phyloP scores from a whole-genome alignment of 768 basidiomycete genomes.

The Mycena galericulata region DNA sequence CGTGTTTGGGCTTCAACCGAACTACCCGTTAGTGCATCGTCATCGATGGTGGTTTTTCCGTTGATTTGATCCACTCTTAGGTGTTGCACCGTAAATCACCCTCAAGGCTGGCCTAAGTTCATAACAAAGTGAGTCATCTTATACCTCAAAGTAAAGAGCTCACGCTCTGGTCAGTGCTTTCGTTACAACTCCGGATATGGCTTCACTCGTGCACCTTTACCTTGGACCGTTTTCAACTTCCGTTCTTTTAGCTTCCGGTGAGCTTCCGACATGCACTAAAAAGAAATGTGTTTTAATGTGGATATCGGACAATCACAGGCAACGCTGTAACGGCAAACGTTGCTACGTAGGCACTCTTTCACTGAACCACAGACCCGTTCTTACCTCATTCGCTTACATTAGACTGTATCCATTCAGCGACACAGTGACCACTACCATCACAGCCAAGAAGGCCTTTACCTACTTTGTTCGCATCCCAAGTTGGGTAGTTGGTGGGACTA shows the following conservation, averaged over 20 bases:
- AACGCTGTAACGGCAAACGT: constrained; percentile 58
- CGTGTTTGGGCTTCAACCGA: constrained; percentile 63
- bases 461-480: constrained; percentile 63
- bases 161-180: constrained; percentile 47
- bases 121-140: constrained; percentile 49
- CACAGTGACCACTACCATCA: constrained; percentile 58
- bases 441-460: constrained; percentile 55
- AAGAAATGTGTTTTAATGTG: background rate
- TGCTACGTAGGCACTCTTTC: constrained; percentile 45
- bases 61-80: constrained; percentile 32
- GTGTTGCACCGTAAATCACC: constrained; percentile 66
- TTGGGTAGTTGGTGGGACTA: constrained; percentile 61
- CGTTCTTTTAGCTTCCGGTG: constrained; percentile 55
- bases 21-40: constrained; percentile 54
- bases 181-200: constrained; percentile 57
- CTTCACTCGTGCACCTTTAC: constrained; percentile 61
- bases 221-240: constrained; percentile 60
- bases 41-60: background rate
- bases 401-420: constrained; percentile 63
- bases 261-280: constrained; percentile 6
- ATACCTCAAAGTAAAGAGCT: background rate
- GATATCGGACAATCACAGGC: constrained; percentile 43
- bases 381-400: background rate
- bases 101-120: constrained; percentile 68
- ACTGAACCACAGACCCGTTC: background rate